phyloP scores from a whole-genome alignment of 345 rosid genomes.

The Bruguiera parviflora region DNA sequence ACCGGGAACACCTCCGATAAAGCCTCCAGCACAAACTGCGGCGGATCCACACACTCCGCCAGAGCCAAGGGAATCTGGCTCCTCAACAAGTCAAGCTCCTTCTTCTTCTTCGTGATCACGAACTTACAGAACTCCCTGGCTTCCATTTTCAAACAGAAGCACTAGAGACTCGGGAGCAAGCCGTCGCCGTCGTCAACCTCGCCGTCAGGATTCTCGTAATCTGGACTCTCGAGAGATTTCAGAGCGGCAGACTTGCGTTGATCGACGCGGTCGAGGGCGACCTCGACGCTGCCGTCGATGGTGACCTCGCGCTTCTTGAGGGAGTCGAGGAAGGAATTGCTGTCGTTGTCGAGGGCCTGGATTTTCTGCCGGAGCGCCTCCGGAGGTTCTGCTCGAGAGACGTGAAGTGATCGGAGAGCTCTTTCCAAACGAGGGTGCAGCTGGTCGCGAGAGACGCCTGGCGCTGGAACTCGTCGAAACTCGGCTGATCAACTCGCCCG shows the following conservation, averaged over 20 bases:
- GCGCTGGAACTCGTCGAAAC: slow-evolving; percentile 91
- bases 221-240: slow-evolving; percentile 33
- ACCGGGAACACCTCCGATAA: slow-evolving; percentile 91
- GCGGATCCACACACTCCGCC: slow-evolving; percentile 81
- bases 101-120: slow-evolving; percentile 72
- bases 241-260: slow-evolving; percentile 48
- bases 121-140: slow-evolving; percentile 74
- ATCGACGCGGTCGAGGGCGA: slow-evolving; percentile 57
- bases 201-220: slow-evolving; percentile 44
- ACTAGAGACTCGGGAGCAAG: slow-evolving; percentile 40
- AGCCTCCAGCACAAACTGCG: slow-evolving; percentile 74
- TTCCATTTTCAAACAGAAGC: slow-evolving; percentile 67
- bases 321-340: slow-evolving; percentile 66
- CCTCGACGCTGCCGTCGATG: slow-evolving; percentile 80
- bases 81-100: slow-evolving; percentile 66
- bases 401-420: slow-evolving; percentile 95
- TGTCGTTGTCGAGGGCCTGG: slow-evolving; percentile 59
- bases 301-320: slow-evolving; percentile 83
- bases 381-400: slow-evolving; percentile 69
- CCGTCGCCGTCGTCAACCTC: slow-evolving; percentile 85
- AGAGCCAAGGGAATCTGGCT: slow-evolving; percentile 62
- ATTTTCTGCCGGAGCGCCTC: slow-evolving; percentile 67
- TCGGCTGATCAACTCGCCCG: slow-evolving; percentile 78
- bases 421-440: slow-evolving; percentile 97
- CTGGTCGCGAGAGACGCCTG: slow-evolving; percentile 93